A percentile compares a stretch with the other conserved stretches of the same genome.
phyloP scores from a whole-genome alignment of 129 eudicot genomes.

The Tagetes patula region DNA sequence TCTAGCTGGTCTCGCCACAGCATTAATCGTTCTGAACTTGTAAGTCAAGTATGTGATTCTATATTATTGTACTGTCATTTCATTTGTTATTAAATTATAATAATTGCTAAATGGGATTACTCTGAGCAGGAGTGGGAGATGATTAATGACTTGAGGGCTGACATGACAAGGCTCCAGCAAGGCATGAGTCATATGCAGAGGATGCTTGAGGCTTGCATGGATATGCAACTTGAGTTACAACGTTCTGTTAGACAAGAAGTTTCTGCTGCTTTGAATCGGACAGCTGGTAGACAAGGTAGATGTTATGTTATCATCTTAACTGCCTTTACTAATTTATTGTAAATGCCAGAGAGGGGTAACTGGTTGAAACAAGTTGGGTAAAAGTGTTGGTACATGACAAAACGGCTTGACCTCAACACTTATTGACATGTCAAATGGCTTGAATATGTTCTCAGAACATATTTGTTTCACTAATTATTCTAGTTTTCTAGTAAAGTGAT shows the following conservation, averaged over 20 bases:
- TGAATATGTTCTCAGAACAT: background rate
- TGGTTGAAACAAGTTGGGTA: background rate
- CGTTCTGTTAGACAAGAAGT: constrained; percentile 98
- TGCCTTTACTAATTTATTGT: background rate
- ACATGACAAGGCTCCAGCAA: constrained; percentile 92
- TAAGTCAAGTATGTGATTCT: constrained; percentile 35
- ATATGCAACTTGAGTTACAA: constrained; percentile 98
- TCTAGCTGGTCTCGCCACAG: constrained; percentile 81
- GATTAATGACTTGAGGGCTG: constrained; percentile 87
- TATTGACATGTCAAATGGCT: background rate
- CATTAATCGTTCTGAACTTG: constrained; percentile 88
- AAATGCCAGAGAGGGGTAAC: background rate
- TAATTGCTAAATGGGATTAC: background rate
- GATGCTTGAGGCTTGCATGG: constrained; percentile 99
- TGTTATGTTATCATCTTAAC: constrained; percentile 1
- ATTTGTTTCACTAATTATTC: background rate
- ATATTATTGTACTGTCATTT: background rate
- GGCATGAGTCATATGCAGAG: constrained; percentile 99
- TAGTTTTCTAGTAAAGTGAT: background rate
- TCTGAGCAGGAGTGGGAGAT: constrained; percentile 92
- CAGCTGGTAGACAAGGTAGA: constrained; percentile 65
- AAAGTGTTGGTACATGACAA: background rate
- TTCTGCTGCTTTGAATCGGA: constrained; percentile 92
- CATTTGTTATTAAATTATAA: background rate
- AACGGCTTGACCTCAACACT: background rate